Evolutionary conservation across 768 basidiomycete genomes (phyloP), one percentile per base, ranked within the genome.

Genomic region (Termitomyces sp.): DNA sequence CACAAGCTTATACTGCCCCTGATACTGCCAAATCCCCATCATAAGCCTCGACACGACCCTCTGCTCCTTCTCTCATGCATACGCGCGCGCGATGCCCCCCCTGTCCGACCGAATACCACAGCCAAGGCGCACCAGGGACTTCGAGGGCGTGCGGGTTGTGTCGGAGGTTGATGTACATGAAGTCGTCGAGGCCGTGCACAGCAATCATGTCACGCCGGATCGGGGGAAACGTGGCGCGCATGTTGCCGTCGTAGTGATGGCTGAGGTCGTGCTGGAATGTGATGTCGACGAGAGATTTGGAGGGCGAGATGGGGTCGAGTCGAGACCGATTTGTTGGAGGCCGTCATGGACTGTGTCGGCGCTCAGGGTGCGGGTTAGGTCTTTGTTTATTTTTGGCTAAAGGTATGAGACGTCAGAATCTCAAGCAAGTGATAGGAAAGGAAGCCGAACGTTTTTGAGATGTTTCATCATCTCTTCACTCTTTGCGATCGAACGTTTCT

Each of bases 121-220:
- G 55, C 0, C 77, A 76, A 0, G 68, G 69, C 0, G 67, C 65
- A 0, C 76, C 75, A 0, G 75, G 72, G 14, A 69, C 40, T 50
- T 70, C 58, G 1, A 75, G 77, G 10, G 69, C 74, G 21, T 74
- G 63, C 1, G 74, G 73, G 40, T 76, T 71, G 40, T 65, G 68
- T 2, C 56, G 45, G 1, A 71, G 62, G 49, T 69, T 71, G 0
- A 70, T 60, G 55, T 66, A 78, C 66, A 71, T 67, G 53, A 75
- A 76, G 27, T 73, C 66, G 6, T 67, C 40, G 44, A 67, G 38
- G 2, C 73, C 71, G 54, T 75, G 73, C 8, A 49, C 35, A 0
- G 58, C 64, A 5, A 71, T 7, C n/a, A 59, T 62, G 0, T 61
- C 44, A 2, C 55, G 31, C 2, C 51, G 31, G 12, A 71, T 70